A percentile compares a stretch with the other conserved stretches of the same genome.
Evolutionary conservation across 805 yeast species (phyloP).

Genomic region (Lachancea sp.): DNA sequence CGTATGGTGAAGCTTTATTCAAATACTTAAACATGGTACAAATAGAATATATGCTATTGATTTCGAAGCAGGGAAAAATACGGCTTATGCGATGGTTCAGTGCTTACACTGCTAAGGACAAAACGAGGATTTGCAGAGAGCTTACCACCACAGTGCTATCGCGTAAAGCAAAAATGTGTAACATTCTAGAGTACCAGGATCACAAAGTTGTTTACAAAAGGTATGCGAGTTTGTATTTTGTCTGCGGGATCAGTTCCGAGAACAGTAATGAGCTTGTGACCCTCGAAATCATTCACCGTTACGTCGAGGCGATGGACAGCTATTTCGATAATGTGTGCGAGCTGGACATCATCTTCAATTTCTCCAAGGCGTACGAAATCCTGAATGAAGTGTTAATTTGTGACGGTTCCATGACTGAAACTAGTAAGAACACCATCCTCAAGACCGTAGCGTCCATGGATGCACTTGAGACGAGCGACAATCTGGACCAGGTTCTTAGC

Average conservation of each 20-base stretch:
- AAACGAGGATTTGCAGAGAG: constrained; percentile 75
- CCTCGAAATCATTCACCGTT: constrained; percentile 82
- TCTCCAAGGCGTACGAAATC: constrained; percentile 87
- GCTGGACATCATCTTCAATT: constrained; percentile 91
- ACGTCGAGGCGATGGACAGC: constrained; percentile 94
- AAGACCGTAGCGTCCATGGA: constrained; percentile 78
- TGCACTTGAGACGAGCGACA: constrained; percentile 74
- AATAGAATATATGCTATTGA: constrained; percentile 68
- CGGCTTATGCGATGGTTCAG: constrained; percentile 91
- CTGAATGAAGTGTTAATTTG: constrained; percentile 76
- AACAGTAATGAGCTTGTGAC: constrained; percentile 76
- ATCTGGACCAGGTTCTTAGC: constrained; percentile 39
- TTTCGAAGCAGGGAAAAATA: constrained; percentile 93
- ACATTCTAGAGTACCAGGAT: constrained; percentile 75
- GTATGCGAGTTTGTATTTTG: constrained; percentile 87
- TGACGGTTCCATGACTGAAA: constrained; percentile 84
- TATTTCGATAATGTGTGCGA: constrained; percentile 95
- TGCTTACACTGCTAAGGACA: constrained; percentile 77
- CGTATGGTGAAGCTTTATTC: background rate
- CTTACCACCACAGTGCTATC: constrained; percentile 78
- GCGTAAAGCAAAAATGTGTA: constrained; percentile 92
- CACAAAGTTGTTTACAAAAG: constrained; percentile 81
- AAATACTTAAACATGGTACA: constrained; percentile 23
- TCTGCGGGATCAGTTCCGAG: constrained; percentile 57
- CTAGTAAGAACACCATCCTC: constrained; percentile 72